Base-by-base conservation (phyloP, 176 grass and related monocot genomes). In the Poa pratensis region DNA sequence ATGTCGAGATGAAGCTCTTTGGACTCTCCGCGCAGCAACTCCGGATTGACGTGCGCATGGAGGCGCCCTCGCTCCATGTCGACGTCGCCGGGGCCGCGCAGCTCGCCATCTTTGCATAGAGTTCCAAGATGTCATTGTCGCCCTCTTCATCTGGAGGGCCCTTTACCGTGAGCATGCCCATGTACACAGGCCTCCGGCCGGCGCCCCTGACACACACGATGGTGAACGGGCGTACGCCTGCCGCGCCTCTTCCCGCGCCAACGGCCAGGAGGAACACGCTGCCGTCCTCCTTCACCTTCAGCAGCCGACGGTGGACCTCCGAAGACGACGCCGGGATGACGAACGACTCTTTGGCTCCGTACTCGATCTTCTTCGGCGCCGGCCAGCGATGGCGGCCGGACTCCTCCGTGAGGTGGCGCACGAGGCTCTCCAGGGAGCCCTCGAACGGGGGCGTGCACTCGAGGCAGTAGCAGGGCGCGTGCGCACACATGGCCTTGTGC, bases 381-480 rank as follows among this genome's bases (percentile, higher is more conserved):
- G 59, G 59, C 59, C 59, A 62, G 11, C 23, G 16, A 3, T 67
- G 64, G 16, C 3, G 16, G 16, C 63, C 64, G 16, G 64, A 37
- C 30, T 17, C 2, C 2, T 32, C 17, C 0, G 30, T 32, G 3
- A 67, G 64, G 64, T 67, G 64, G 64, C 64, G 64, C 30, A 67
- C 7, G 30, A 67, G 64, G 28, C 16, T 37, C 0, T 30, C 64
- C 64, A 17, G 63, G 27, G 63, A 35, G 28, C 63, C 28, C 15
- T 18, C 28, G 28, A 66, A 66, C 6, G 28, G 28, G 64, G 40
- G 40, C 40, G 40, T 43, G 40, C 64, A 67, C 5, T 37, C 17
- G 16, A 67, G 8, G 64, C 64, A 67, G 64, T 37, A 67, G 32
- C 64, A 67, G 30, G 64, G 64, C 16, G 64, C 64, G 64, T 30